Base-by-base conservation (phyloP, 2,329 filamentous ascomycete genomes). In the Colletotrichum godetiae region DNA sequence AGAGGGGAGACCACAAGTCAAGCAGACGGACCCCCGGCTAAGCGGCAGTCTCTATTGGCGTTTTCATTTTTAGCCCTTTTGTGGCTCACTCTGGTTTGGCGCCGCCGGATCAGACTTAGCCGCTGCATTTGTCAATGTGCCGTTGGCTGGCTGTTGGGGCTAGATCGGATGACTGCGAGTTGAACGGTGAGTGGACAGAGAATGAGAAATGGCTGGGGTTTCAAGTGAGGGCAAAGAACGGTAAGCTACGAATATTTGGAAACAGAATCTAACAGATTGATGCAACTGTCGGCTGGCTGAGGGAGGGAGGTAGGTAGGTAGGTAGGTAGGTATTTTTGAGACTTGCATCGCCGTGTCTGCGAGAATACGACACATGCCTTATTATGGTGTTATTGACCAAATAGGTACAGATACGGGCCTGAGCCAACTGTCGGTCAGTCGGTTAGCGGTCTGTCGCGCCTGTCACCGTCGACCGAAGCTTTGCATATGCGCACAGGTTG, bases 1-100 rank as follows among this genome's bases (percentile, higher is more conserved):
- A 63, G 33, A 68, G 59, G 60, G 68, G 58, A 72, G 8, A 49
- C 42, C 69, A 62, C 46, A 69, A 53, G 69, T 72, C 59, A 69
- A 13, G 53, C 53, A 63, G 58, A 64, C 52, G 69, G 66, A 15
- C 37, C 53, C 59, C 59, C 53, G 58, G 69, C 37, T 63, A 72
- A 63, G 66, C 66, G 58, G 66, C 55, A 72, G 67, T 8, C 42
- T 27, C n/a, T 46, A 5, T n/a, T 63, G 42, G 59, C 49, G 60
- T 31, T n/a, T 49, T 53, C 69, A 37, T n/a, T 64, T 59, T 63
- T 55, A 46, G 58, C n/a, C 53, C 19, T 13, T 53, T 15, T 29
- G 52, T 72, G 42, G 58, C 58, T 63, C 5, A 27, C 19, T 12
- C 37, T 57, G 56, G 46, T 11, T 61, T 56, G 68, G 57, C 49